Evolutionary conservation across 2,329 filamentous ascomycete genomes (phyloP), one percentile per base, ranked within the genome.

Genomic region (Clarireedia paspali): DNA sequence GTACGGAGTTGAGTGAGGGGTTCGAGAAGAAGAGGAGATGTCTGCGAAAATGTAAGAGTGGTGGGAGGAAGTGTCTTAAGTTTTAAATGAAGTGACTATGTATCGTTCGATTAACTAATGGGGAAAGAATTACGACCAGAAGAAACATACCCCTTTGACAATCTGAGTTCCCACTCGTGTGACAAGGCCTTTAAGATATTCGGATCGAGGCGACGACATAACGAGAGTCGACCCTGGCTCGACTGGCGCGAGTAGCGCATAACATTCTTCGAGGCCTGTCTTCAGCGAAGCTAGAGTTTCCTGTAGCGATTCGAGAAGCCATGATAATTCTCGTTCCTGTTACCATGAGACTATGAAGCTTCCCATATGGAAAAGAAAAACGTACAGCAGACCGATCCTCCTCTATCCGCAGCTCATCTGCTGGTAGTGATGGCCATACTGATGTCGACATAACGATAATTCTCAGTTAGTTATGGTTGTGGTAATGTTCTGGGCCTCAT

Each of bases 131-230:
- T 7, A 36, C 12, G 47, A 44, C 14, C 14, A 39, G 24, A 39
- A 30, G 85, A 64, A 77, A 91, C 89, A 30, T 30, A 30, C 27
- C 62, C 91, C 92, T 70, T 95, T 96, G 60, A 95, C 87, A 61
- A 99, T 87, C 51, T 87, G 84, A n/a, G 89, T 89, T 40, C 94
- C 94, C 38, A 95, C 83, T 53, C 94, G 83, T 1, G 92, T 97
- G 58, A 97, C 83, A 65, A 90, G 89, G 17, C 94, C 94, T 71
- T 99, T 99, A 60, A 97, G 84, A 63, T 82, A 84, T 74, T 99
- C 94, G 55, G 89, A 92, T 55, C 91, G 83, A 55, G 87, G 81
- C 14, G 91, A 95, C 59, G 88, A 94, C 62, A 99, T 80, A 30
- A 94, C 91, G 27, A 99, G 82, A 0, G 92, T 99, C 64, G 86